Evolutionary conservation across 176 grass and related monocot genomes (phyloP), one percentile per base, ranked within the genome.

Genomic region (Dactylis glomerata): DNA sequence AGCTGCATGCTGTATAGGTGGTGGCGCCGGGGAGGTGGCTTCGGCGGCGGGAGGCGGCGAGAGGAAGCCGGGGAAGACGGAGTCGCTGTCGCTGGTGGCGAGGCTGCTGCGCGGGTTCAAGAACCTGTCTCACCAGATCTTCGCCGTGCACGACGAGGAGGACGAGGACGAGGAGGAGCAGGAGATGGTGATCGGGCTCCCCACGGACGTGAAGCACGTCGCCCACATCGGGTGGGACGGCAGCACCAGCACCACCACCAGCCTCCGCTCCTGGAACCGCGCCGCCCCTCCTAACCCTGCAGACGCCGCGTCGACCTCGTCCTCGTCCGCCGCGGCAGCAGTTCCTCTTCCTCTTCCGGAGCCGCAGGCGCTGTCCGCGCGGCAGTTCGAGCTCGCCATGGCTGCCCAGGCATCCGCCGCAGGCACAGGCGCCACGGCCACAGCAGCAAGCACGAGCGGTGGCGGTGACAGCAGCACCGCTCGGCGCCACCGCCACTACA

Each of bases 191-290:
- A 97, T 97, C 63, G 94, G 94, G 1, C 77, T 94, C 32, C 94
- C 94, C 8, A 97, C 94, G 8, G 94, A 94, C 73, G 94, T 97
- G 2, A 92, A 97, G 86, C 94, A 97, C 75, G 94, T 97, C 40
- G 87, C 89, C 2, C 94, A 97, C 87, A 92, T 97, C 82, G 94
- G 94, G 1, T 94, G 89, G 94, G 94, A 97, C 82, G 89, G 92
- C 78, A 87, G 85, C 62, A 87, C 86, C 73, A 92, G 52, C 83
- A 95, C 89, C 68, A 84, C 81, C 64, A 70, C 7, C 74, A 92
- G 80, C 46, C 27, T 92, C 64, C 91, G 74, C 54, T 88, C 85
- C 52, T 90, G 86, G 87, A 87, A 87, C 83, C 84, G 82, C 64
- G 82, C 88, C 58, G 23, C 76, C 9, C 56, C 89, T 51, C 65